Percentiles rank a stretch among this genome's conserved stretches.
These are phyloP conservation scores for Sanghuangporus baumii DNA, from an alignment of 1,284 basidiomycete species.

Conservation along the genomic window DNA sequence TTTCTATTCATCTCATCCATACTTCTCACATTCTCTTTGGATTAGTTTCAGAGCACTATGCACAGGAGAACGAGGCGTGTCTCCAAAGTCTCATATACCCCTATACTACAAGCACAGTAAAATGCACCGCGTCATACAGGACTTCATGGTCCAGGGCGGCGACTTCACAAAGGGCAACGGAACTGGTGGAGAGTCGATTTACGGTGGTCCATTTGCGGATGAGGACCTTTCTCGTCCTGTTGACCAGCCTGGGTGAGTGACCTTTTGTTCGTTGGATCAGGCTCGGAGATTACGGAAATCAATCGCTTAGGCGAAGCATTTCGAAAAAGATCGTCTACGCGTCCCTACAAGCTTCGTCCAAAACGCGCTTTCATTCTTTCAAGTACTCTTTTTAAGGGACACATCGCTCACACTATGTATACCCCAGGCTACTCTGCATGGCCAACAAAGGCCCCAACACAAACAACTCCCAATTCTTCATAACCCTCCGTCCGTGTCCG, in stretches of 20 bases:
- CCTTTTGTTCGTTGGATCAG: neutral
- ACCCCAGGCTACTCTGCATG: conserved; percentile 67
- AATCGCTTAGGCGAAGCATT: neutral
- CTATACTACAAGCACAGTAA: conserved; percentile 81
- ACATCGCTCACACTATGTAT: neutral
- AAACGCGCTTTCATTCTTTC: neutral
- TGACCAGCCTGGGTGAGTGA: conserved; percentile 52
- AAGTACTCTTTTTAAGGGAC: neutral
- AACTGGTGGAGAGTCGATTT: conserved; percentile 80
- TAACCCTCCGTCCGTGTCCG: conserved; percentile 67
- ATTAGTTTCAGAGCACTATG: conserved; percentile 81
- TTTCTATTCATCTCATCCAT: neutral
- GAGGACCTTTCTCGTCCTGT: conserved; percentile 67
- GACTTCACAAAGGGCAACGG: conserved; percentile 78
- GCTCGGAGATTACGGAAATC: neutral
- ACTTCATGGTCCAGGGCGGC: conserved; percentile 88
- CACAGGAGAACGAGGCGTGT: conserved; percentile 81
- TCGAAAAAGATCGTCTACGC: neutral
- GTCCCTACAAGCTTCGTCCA: neutral
- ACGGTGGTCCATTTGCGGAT: conserved; percentile 68
- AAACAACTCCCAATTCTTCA: conserved; percentile 80
- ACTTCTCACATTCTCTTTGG: neutral
- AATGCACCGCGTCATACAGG: conserved; percentile 74
- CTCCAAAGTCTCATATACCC: conserved; percentile 52
- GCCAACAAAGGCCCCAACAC: conserved; percentile 79